A percentile compares a stretch with the other conserved stretches of the same genome.
These are phyloP conservation scores for Closterium sp. DNA, from an alignment of 139 green algal genomes.

Conservation along the genomic window DNA sequence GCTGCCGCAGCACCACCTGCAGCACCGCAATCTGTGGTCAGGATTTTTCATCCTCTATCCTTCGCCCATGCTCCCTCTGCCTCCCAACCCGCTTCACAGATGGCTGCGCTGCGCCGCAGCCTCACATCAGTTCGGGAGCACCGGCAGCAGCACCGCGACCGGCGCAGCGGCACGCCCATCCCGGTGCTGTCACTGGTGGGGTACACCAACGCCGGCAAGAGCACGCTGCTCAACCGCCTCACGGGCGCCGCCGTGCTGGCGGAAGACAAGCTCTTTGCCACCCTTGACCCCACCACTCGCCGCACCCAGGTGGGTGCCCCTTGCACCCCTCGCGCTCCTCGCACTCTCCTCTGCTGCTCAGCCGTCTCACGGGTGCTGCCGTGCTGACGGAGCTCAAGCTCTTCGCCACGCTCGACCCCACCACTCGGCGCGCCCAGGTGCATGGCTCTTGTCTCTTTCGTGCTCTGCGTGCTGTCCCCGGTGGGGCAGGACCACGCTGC, in stretches of 20 bases:
- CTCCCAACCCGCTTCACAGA: not conserved
- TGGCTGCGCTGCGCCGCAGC: conserved; percentile 61
- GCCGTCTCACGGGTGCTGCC: too few relatives aligned
- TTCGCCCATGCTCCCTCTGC: too few relatives aligned
- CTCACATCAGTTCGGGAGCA: conserved; percentile 68
- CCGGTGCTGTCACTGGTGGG: conserved; percentile 85
- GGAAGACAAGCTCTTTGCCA: conserved; percentile 97
- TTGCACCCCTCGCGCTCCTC: too few relatives aligned
- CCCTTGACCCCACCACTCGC: conserved; percentile 93
- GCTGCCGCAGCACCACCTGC: too few relatives aligned
- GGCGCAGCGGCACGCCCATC: conserved; percentile 60
- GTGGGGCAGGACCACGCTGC: too few relatives aligned
- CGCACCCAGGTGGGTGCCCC: conserved; percentile 40
- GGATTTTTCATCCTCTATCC: too few relatives aligned
- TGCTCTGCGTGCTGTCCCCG: too few relatives aligned
- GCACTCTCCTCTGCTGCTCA: too few relatives aligned
- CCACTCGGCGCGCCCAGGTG: not conserved
- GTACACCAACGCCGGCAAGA: conserved; percentile 92
- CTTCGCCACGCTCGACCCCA: not conserved
- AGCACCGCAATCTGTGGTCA: too few relatives aligned
- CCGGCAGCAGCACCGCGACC: conserved; percentile 66
- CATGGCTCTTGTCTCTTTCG: too few relatives aligned
- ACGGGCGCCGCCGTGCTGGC: conserved; percentile 68
- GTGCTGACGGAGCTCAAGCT: too few relatives aligned
- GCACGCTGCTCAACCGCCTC: conserved; percentile 67